phyloP scores from a whole-genome alignment of 192 early-diverging fungal genomes.

The Jimgerdemannia lactiflua region DNA sequence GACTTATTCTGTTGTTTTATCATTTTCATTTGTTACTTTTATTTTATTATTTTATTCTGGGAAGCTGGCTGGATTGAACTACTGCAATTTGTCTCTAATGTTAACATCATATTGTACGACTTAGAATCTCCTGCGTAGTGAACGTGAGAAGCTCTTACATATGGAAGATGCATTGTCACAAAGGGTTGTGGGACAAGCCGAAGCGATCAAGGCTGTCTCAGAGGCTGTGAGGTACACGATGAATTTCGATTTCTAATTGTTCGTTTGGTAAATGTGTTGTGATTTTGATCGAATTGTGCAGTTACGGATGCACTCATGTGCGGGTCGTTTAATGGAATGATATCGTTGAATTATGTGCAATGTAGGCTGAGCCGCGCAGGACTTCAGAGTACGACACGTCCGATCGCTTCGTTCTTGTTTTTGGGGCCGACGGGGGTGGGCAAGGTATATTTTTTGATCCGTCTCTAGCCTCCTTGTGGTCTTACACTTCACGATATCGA shows the following conservation, averaged over 20 bases:
- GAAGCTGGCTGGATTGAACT: not conserved
- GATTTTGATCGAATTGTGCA: too few species aligned
- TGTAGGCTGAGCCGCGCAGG: conserved; percentile 83
- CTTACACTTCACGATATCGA: not conserved
- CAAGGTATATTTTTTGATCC: conserved; percentile 43
- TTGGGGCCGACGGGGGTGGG: conserved; percentile 97
- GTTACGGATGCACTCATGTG: too few species aligned
- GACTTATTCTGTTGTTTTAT: not conserved
- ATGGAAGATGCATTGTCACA: conserved; percentile 62
- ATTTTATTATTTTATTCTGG: not conserved
- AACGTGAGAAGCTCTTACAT: conserved; percentile 66
- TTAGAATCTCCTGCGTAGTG: conserved; percentile 61
- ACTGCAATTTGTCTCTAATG: not conserved
- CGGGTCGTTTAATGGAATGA: not conserved
- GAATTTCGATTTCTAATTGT: not conserved
- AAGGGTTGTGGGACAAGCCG: conserved; percentile 84
- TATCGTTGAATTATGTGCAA: not conserved
- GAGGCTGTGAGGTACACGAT: conserved; percentile 65
- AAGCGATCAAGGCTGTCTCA: conserved; percentile 87
- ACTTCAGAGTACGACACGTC: conserved; percentile 71
- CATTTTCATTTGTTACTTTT: not conserved
- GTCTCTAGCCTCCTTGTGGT: not conserved
- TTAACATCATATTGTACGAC: not conserved
- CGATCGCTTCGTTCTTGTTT: conserved; percentile 93
- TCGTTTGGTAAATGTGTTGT: not conserved